Base-by-base conservation (phyloP, 352 stramenopile genomes). In the Phytophthora nicotianae region DNA sequence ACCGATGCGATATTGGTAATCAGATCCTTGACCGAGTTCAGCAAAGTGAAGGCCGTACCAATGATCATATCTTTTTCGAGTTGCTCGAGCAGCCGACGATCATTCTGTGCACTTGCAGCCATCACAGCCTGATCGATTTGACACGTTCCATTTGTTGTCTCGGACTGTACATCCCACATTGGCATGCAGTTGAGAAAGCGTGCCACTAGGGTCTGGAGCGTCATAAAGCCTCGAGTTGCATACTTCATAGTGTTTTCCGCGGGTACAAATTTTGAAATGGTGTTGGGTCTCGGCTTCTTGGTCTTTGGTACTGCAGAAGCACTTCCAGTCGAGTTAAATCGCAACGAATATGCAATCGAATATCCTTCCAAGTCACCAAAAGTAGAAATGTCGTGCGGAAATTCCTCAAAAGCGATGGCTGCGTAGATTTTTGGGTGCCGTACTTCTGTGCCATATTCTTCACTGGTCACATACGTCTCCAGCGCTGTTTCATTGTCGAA, bases 161-260 rank as follows among this genome's bases (percentile, higher is more conserved):
- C 20, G 0, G 37, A 17, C 5, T 55, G 41, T 0, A 52, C 0
- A 42, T 93, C 60, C 81, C 85, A 92, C 6, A 57, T 33, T 8
- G 85, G 85, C 11, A 87, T 62, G 24, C 85, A 92, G 56, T 87
- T 89, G 21, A 92, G 55, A 26, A 93, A 83, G 4, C 81, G 70
- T 24, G 76, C 75, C 23, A 94, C 75, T 0, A 73, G 49, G 0
- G 86, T 94, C 51, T 94, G 86, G 2, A 94, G 72, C 19, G 81
- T 90, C 59, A 91, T 76, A 49, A 93, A 93, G 5, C 84, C 84
- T 8, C 63, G 65, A 9, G 71, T 88, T 17, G 79, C 41, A 50
- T 93, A 91, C n/a, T 58, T 61, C 52, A 83, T 64, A 4, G 58
- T 74, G 50, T 68, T 51, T 4, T 57, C 49, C 0, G 57, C 45